phyloP scores from a whole-genome alignment of 2,329 filamentous ascomycete genomes.

The Xylariales sp. region DNA sequence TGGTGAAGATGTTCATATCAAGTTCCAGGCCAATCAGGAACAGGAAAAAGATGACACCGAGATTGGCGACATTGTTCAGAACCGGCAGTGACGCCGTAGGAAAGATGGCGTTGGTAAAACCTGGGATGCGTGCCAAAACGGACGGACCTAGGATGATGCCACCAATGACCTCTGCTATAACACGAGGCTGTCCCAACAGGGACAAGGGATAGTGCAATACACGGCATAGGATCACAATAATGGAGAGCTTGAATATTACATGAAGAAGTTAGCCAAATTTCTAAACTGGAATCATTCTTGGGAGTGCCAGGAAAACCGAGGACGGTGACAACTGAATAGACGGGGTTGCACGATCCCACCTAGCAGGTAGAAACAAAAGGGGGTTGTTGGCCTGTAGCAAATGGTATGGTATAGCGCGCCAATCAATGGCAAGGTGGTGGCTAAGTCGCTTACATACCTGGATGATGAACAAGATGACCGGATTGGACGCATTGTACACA shows the following conservation, averaged over 20 bases:
- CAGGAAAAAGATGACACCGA: conserved; percentile 68
- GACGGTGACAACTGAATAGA: too few relatives aligned
- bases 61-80: conserved; percentile 64
- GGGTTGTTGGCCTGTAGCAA: background rate
- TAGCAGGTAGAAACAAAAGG: background rate
- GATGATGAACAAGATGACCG: conserved; percentile 72
- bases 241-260: conserved; percentile 48
- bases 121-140: conserved; percentile 68
- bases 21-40: conserved; percentile 75
- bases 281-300: too few relatives aligned
- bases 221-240: conserved; percentile 71
- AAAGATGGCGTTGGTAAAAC: conserved; percentile 65
- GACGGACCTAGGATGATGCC: conserved; percentile 72
- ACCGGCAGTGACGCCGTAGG: conserved; percentile 61
- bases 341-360: too few relatives aligned
- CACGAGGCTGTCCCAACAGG: conserved; percentile 66
- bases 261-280: background rate
- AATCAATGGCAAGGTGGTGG: background rate
- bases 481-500: conserved; percentile 64
- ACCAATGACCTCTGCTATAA: conserved; percentile 74
- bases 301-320: too few relatives aligned
- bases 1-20: conserved; percentile 61
- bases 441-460: conserved; percentile 51
- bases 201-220: conserved; percentile 69
- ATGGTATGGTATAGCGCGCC: background rate